Evolutionary conservation across 768 basidiomycete species (phyloP), one percentile per base, ranked within the genome.

Genomic region (Mycena venus): DNA sequence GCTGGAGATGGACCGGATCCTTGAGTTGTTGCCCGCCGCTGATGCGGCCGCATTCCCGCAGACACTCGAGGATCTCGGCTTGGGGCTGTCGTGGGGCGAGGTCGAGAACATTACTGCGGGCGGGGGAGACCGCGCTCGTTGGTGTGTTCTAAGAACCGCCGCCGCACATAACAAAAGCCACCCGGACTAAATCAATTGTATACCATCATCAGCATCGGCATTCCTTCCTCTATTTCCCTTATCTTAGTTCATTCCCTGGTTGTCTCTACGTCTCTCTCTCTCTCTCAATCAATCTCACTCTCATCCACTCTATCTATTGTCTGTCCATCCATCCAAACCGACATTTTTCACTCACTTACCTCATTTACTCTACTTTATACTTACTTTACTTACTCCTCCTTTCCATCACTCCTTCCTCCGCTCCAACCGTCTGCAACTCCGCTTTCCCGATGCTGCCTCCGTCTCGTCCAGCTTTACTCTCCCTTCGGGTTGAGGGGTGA

Each of bases 271-370:
- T 77, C 56, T 67, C 51, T 64, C 42, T 68, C 56, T 58, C 64
- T 75, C 66, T 70, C 53, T 76, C 72, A 70, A 73, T 73, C 62
- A 53, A 63, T 73, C 72, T 73, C 72, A 64, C 72, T 73, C 40
- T 63, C 67, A 68, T 74, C 75, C 74, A 73, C 71, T 77, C 72
- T 79, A 77, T 74, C 42, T 75, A 67, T 79, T 71, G 66, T 68
- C 70, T 72, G 62, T 73, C 69, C 68, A 56, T 56, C 42, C 42
- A 62, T 62, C 25, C 42, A 6, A 56, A 11, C 61, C 34, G 25
- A 60, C 59, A 14, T 31, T 36, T 44, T 38, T 66, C 66, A 11
- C 58, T 23, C 47, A 62, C 47, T 51, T 32, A n/a, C 36, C 53
- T 49, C 38, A 66, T 44, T 68, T 47, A 47, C 53, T 40, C n/a